Base-by-base conservation (phyloP, 441 rosid genomes). In the Pelargonium cotyledonis region DNA sequence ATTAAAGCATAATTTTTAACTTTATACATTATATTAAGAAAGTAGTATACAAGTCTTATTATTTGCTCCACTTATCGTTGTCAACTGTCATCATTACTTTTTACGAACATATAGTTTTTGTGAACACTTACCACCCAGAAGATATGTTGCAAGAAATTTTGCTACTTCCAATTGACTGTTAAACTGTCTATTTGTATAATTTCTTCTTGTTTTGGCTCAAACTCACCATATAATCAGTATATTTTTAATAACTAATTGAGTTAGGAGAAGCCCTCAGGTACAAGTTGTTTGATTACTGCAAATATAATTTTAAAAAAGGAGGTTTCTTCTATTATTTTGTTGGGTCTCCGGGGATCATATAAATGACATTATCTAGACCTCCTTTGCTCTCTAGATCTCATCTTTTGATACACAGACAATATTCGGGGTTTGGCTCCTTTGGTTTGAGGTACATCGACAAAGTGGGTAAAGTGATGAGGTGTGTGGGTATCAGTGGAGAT, bases 351-450 rank as follows among this genome's bases (percentile, higher is more conserved):
- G 3, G 26, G 10, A 57, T 19, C 60, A 57, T 57, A 57, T 6
- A 19, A 18, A 57, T 18, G 19, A 18, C 23, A 57, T 57, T 19
- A 18, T 18, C 21, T 57, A 57, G 29, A 57, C 18, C 23, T 55
- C 62, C 62, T 38, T 6, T 55, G 26, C 19, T 55, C 15, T 21
- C 3, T 55, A 55, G 21, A 16, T 18, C 23, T 18, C 62, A 19
- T 57, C 21, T 10, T 18, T 57, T 57, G 62, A 57, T 57, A 57
- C 8, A 57, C 41, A 18, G 62, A 19, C 11, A 8, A 57, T 15
- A 8, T 57, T 57, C 18, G 62, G 62, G 62, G 26, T 57, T 57
- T 57, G 29, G 21, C 1, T 57, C 62, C 62, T 57, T 57, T 57
- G 9, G 41, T 57, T 6, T 57, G 21, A 16, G 62, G 23, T 19